Evolutionary conservation across 768 basidiomycete species (phyloP), one percentile per base, ranked within the genome.

Genomic region (Fibroporia radiculosa): DNA sequence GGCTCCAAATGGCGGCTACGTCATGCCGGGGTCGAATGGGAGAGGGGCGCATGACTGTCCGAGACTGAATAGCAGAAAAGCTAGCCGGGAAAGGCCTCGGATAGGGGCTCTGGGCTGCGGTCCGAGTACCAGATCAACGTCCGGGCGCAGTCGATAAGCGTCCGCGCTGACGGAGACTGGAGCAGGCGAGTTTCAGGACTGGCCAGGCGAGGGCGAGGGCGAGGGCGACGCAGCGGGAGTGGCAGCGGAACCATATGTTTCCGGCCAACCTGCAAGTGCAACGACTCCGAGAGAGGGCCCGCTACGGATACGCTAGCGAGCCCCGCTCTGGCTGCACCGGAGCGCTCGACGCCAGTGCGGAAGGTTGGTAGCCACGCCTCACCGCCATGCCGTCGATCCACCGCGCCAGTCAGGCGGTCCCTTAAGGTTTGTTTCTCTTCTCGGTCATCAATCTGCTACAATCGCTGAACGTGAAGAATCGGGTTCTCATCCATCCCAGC

Each of bases 271-370:
- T 32, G 45, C 45, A 47, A 40, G n/a, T n/a, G 28, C 12, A 40
- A 34, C 20, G 6, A 42, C 6, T 19, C 16, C 10, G 23, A 24
- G n/a, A 29, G 6, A 16, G 20, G 27, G 35, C 32, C 42, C n/a
- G 36, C 20, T 35, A 45, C 43, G 24, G 38, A 50, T 14, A 8
- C 36, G 32, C 45, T 56, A 42, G 56, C 23, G 52, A 44, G 31
- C 49, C 50, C 4, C 64, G 16, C 72, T 75, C 52, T 87, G 84
- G 57, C 81, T 80, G 29, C 34, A 19, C 18, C 32, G 32, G 32
- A 44, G 42, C 42, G 42, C 31, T 25, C 20, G 12, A 23, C 19
- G 33, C 33, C 28, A 22, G 41, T 31, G 29, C 32, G 42, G 42
- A 33, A 34, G 42, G 31, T 35, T 44, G 42, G 42, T 44, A 44